Conservation (phyloP, 1,284 basidiomycete species). For the Trichosporon sp. region DNA sequence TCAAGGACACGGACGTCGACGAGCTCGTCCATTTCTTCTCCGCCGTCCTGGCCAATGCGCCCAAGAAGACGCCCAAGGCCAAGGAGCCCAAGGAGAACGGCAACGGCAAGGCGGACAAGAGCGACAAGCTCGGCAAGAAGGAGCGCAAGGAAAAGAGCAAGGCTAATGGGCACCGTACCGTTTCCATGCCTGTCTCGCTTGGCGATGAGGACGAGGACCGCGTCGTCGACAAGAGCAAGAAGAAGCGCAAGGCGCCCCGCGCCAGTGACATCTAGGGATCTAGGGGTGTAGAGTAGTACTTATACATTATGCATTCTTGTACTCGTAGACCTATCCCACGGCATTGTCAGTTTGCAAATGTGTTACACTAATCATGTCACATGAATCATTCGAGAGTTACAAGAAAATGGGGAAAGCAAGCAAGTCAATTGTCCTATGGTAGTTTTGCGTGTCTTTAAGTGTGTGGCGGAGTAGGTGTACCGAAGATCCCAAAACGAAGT, state of each 20-base stretch:
- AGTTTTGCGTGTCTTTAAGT: not conserved
- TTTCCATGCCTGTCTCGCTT: not conserved
- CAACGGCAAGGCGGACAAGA: constrained; percentile 1
- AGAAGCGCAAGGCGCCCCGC: constrained; percentile 35
- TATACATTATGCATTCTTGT: constrained; percentile 21
- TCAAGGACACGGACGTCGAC: constrained; percentile 30
- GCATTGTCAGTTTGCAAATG: too few relatives aligned
- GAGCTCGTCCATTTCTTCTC: constrained; percentile 31
- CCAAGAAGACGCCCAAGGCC: constrained; percentile 12
- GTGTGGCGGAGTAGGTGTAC: not conserved
- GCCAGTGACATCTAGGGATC: constrained; percentile 25
- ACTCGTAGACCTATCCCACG: constrained; percentile 3
- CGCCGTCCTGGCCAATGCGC: constrained; percentile 22
- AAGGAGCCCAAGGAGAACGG: constrained; percentile 8
- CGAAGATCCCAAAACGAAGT: too few relatives aligned
- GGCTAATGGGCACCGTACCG: constrained; percentile 15
- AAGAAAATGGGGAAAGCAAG: not conserved
- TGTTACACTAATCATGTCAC: not conserved
- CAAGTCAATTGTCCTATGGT: not conserved
- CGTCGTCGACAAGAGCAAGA: constrained; percentile 15
- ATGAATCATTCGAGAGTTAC: not conserved
- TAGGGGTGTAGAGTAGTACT: constrained; percentile 11
- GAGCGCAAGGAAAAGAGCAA: constrained; percentile 30
- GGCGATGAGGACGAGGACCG: constrained; percentile 4
- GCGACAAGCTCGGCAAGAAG: constrained; percentile 23